Evolutionary conservation across 176 grass and related monocot species (phyloP), one percentile per base, ranked within the genome.

Genomic region (Ensete glaucum): DNA sequence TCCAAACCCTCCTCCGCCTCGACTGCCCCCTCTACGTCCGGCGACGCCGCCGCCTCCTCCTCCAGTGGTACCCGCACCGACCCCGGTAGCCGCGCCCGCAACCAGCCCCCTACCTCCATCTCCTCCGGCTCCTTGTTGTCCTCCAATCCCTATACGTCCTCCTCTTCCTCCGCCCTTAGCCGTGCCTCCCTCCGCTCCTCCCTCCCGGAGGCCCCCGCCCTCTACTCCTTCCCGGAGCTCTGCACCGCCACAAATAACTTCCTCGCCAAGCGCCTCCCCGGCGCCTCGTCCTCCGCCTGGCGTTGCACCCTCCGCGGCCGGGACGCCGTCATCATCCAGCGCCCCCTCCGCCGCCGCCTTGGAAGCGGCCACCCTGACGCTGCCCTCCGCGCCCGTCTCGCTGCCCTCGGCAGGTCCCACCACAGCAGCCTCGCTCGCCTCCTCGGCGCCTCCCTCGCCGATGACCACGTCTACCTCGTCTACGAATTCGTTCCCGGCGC

Each of bases 171-270:
- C 34, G 34, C 34, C 34, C 34, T 43, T 43, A 43, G 34, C 16
- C 87, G 83, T 24, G 74, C 81, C 54, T 81, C 83, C 4, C 78
- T 76, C 52, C 79, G 82, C 54, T 79, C 86, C 15, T 85, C 85
- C 17, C 80, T 85, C 3, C 87, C 77, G 43, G 58, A 71, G 62
- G 77, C 75, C 3, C 76, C 82, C 1, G 58, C 69, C 6, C 77
- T 93, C 71, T 93, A 89, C 70, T 19, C 90, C 19, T 93, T 93
- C 77, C 50, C 73, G 0, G 90, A 93, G 77, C 73, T 93, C 63
- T 57, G 82, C 21, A 3, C 34, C 34, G 34, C 34, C 34, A 43
- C 34, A 4, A 43, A 43, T 43, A 43, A 43, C 34, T 43, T 43
- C 34, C 34, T 43, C 34, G 34, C 34, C 34, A 43, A 43, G 34